Base-by-base conservation (phyloP, 1,284 basidiomycete species). In the Ceratobasidium papillatum region DNA sequence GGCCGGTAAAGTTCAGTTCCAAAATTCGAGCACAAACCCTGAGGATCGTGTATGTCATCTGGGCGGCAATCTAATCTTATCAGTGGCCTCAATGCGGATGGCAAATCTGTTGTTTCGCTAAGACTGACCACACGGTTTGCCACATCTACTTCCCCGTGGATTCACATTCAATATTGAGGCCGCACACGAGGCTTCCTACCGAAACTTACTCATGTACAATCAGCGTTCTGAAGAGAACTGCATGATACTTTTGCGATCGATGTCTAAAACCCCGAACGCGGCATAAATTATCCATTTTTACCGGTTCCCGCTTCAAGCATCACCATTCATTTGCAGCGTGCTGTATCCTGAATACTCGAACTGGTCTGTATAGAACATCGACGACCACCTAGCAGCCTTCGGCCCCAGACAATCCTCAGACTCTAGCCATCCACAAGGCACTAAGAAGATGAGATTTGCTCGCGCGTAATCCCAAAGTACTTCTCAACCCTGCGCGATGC, bases 11-110 rank as follows among this genome's bases (percentile, higher is more conserved):
- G 5, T 54, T 32, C 43, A 54, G 30, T 68, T 32, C 47, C 64
- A 69, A 69, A 69, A 69, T 69, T 69, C 51, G 54, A 30, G 36
- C 9, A 1, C 2, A 27, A 38, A 58, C 66, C 66, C 66, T 58
- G 66, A 56, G 8, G 8, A 34, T 59, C 19, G 32, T 2, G 3
- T 61, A 27, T 54, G 49, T 66, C 66, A 69, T 19, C 59, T 25
- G 36, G 22, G 59, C 59, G 36, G 36, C 41, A 38, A 38, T 43
- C 41, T 61, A 38, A 61, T 61, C 59, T 61, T 61, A 61, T 61
- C 59, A 38, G 22, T 11, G 8, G 9, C 3, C 45, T 41, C 12
- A 27, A 1, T 8, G 9, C 3, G 22, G 8, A n/a, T 17, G 11
- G 36, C 19, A 51, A 69, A 27, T 69, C 19, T 5, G 43, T 32